These are phyloP conservation scores for Suillus subaureus DNA, from an alignment of 768 basidiomycete species.

Conservation along the genomic window DNA sequence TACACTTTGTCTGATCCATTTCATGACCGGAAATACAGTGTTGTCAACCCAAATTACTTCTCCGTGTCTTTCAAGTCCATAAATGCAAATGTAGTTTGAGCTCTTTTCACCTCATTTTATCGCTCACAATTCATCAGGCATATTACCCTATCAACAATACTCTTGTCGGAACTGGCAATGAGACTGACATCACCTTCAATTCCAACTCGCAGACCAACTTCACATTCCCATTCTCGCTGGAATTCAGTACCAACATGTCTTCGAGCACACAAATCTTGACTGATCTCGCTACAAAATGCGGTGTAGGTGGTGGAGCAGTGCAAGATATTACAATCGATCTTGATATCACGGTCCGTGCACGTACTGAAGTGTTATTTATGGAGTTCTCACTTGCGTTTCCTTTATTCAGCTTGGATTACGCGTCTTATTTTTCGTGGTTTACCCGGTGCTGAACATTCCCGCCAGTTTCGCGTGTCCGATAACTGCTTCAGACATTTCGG, in stretches of 20 bases:
- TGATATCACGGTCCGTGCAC: slow-evolving; percentile 57
- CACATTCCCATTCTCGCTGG: slow-evolving; percentile 74
- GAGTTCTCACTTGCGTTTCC: slow-evolving; percentile 2
- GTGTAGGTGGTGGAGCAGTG: slow-evolving; percentile 45
- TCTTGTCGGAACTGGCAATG: slow-evolving; percentile 62
- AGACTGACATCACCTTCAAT: slow-evolving; percentile 47
- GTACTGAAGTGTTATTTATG: slow-evolving; percentile 10
- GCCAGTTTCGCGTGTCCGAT: slow-evolving; percentile 71
- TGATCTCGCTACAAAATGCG: slow-evolving; percentile 68
- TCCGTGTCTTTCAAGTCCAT: slow-evolving; percentile 65
- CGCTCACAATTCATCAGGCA: slow-evolving; percentile 44
- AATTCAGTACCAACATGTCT: slow-evolving; percentile 57
- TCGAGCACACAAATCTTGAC: slow-evolving; percentile 55
- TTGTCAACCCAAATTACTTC: slow-evolving; percentile 84
- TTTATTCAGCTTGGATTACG: slow-evolving; percentile 58
- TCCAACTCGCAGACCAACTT: slow-evolving; percentile 62
- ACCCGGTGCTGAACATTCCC: slow-evolving; percentile 63
- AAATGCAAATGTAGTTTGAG: slow-evolving; percentile 52
- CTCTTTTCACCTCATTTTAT: not conserved
- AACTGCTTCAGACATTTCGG: slow-evolving; percentile 30
- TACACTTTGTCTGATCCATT: slow-evolving; percentile 1
- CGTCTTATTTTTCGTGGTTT: slow-evolving; percentile 65
- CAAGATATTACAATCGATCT: slow-evolving; percentile 61
- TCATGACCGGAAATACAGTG: slow-evolving; percentile 44
- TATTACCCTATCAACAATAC: slow-evolving; percentile 77